A percentile compares a stretch with the other conserved stretches of the same genome.
These are phyloP conservation scores for Hygrophorus pudorinus DNA, from an alignment of 768 basidiomycete genomes.

Conservation along the genomic window DNA sequence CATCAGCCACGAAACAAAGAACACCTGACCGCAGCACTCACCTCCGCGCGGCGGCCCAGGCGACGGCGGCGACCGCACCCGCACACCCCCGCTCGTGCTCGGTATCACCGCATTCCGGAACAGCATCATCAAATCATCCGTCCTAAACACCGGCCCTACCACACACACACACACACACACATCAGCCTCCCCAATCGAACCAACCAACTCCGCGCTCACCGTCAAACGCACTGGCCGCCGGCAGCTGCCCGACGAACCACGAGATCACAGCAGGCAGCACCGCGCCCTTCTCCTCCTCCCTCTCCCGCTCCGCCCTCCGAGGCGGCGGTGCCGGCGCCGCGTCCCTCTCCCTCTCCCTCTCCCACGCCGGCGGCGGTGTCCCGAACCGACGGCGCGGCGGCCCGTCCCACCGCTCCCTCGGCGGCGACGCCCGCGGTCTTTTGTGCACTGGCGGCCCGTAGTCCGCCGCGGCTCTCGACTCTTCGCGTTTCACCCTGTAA, in stretches of 20 bases:
- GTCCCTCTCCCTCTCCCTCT: slow-evolving; percentile 25
- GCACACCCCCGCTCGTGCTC: slow-evolving; percentile 32
- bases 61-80: slow-evolving; percentile 50
- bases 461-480: slow-evolving; percentile 15
- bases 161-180: slow-evolving; percentile 1
- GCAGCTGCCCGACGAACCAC: slow-evolving; percentile 82
- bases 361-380: slow-evolving; percentile 33
- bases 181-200: neutral
- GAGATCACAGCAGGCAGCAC: slow-evolving; percentile 51
- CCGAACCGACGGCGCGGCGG: slow-evolving; percentile 36
- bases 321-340: slow-evolving; percentile 26
- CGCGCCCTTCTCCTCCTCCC: slow-evolving; percentile 36
- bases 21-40: slow-evolving; percentile 16
- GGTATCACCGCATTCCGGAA: slow-evolving; percentile 79
- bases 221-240: slow-evolving; percentile 66
- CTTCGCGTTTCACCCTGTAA: slow-evolving; percentile 19
- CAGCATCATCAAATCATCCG: slow-evolving; percentile 82
- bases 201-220: slow-evolving; percentile 41
- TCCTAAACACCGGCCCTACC: slow-evolving; percentile 80
- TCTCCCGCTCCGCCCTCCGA: slow-evolving; percentile 22
- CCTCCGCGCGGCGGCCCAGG: slow-evolving; percentile 41
- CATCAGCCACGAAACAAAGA: slow-evolving; percentile 1
- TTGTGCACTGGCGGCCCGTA: slow-evolving; percentile 25
- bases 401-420: slow-evolving; percentile 25
- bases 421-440: slow-evolving; percentile 21